phyloP scores from a whole-genome alignment of 2,329 filamentous ascomycete genomes.

The Ramichloridium luteum region DNA sequence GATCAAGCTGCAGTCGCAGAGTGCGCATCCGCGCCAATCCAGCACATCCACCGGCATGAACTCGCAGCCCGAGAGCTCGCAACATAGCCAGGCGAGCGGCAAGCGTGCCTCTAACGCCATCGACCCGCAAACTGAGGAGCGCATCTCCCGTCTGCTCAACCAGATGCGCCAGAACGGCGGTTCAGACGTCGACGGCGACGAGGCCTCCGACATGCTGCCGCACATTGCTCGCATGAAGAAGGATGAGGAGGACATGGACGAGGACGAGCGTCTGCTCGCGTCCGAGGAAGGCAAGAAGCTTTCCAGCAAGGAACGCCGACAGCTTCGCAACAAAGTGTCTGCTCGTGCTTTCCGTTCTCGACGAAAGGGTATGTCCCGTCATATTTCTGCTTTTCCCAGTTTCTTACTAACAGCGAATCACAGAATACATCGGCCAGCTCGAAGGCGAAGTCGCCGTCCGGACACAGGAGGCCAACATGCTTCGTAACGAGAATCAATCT shows the following conservation, averaged over 20 bases:
- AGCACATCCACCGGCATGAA: slow-evolving; percentile 13
- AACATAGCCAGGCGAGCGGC: slow-evolving; percentile 27
- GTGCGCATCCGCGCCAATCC: slow-evolving; percentile 26
- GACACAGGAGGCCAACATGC: slow-evolving; percentile 68
- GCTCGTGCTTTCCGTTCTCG: slow-evolving; percentile 95
- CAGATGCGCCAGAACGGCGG: slow-evolving; percentile 72
- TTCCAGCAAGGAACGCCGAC: slow-evolving; percentile 92
- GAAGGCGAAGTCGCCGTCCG: slow-evolving; percentile 79
- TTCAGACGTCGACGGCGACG: slow-evolving; percentile 34
- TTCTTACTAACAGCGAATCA: slow-evolving; percentile 36
- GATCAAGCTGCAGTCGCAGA: slow-evolving; percentile 28
- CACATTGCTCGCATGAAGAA: slow-evolving; percentile 69
- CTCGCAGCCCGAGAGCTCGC: slow-evolving; percentile 18
- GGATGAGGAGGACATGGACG: slow-evolving; percentile 97
- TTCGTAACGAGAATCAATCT: slow-evolving; percentile 58
- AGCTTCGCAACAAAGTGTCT: slow-evolving; percentile 97
- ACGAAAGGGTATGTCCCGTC: slow-evolving; percentile 66
- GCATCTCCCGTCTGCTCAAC: slow-evolving; percentile 83
- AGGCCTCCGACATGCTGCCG: slow-evolving; percentile 40
- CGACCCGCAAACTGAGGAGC: slow-evolving; percentile 57
- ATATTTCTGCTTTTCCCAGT: neutral
- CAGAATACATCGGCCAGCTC: slow-evolving; percentile 94
- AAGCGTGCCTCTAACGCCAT: slow-evolving; percentile 33
- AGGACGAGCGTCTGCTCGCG: slow-evolving; percentile 85
- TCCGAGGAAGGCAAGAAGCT: slow-evolving; percentile 98